A percentile compares a stretch with the other conserved stretches of the same genome.
phyloP scores from a whole-genome alignment of 208 protist species.

The Trypanosoma scelopori region DNA sequence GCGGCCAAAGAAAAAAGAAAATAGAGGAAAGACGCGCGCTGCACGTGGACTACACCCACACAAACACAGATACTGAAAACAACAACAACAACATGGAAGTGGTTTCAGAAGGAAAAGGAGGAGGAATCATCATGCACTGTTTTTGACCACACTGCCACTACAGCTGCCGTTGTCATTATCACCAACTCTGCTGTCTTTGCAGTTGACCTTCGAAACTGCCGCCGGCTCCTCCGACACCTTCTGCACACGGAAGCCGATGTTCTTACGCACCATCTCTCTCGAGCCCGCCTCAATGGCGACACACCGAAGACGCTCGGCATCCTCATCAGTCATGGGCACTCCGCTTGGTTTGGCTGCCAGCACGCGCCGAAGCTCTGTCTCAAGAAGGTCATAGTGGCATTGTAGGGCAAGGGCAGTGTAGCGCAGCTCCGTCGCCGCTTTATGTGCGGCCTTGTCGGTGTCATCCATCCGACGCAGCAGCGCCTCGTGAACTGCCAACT shows the following conservation, averaged over 20 bases:
- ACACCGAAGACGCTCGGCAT: conserved; percentile 34
- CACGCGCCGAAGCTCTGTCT: conserved; percentile 72
- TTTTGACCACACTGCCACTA: background rate
- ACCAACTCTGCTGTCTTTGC: background rate
- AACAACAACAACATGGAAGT: background rate
- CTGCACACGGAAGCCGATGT: conserved; percentile 75
- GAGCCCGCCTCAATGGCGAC: conserved; percentile 75
- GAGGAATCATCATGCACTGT: background rate
- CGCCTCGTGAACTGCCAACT: conserved; percentile 21
- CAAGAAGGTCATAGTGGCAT: conserved; percentile 56
- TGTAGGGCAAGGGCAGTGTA: conserved; percentile 80
- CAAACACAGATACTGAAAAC: background rate
- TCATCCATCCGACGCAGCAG: conserved; percentile 47
- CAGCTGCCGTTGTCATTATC: background rate
- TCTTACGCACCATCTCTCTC: conserved; percentile 68
- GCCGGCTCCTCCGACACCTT: conserved; percentile 42
- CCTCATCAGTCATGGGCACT: conserved; percentile 18
- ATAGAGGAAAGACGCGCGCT: background rate
- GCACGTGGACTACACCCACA: background rate
- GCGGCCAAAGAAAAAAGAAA: background rate
- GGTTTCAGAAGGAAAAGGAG: background rate
- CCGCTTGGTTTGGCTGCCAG: conserved; percentile 45
- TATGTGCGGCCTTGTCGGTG: conserved; percentile 49
- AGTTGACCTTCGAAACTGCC: conserved; percentile 21
- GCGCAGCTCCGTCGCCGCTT: conserved; percentile 51